Conservation (phyloP, 192 early-diverging fungal genomes). For the Geranomyces michiganensis region DNA sequence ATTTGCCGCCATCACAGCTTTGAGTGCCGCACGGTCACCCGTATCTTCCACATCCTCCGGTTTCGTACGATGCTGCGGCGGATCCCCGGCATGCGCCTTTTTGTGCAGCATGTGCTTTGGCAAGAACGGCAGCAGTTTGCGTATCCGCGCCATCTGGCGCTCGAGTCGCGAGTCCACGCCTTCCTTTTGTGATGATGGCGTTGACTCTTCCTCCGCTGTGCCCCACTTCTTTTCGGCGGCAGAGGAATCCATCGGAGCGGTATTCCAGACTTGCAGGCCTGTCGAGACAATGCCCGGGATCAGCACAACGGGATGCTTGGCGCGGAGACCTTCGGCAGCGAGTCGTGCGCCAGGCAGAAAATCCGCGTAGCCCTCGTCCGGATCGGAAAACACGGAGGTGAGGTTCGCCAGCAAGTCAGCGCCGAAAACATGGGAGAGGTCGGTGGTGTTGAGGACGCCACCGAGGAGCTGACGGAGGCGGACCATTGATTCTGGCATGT, state of each 20-base stretch:
- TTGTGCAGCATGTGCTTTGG: not conserved
- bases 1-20: conserved; percentile 7
- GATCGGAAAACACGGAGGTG: too few species aligned
- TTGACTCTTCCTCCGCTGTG: too few species aligned
- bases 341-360: conserved; percentile 34
- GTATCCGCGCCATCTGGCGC: not conserved
- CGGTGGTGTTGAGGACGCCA: not conserved
- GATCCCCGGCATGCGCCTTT: not conserved
- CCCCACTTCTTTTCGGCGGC: not conserved
- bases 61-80: not conserved
- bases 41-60: not conserved
- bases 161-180: not conserved
- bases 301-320: conserved; percentile 68
- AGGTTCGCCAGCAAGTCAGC: not conserved
- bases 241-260: not conserved
- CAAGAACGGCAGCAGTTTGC: not conserved
- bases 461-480: not conserved
- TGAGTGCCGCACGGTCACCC: conserved; percentile 2
- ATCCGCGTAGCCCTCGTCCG: conserved; percentile 17
- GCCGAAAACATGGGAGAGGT: conserved; percentile 1
- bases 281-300: conserved; percentile 89
- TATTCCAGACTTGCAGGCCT: conserved; percentile 86
- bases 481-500: not conserved
- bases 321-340: conserved; percentile 28
- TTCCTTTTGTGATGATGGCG: not conserved